These are phyloP conservation scores for Laburnicola sp. DNA, from an alignment of 2,329 filamentous ascomycete species.

Conservation along the genomic window DNA sequence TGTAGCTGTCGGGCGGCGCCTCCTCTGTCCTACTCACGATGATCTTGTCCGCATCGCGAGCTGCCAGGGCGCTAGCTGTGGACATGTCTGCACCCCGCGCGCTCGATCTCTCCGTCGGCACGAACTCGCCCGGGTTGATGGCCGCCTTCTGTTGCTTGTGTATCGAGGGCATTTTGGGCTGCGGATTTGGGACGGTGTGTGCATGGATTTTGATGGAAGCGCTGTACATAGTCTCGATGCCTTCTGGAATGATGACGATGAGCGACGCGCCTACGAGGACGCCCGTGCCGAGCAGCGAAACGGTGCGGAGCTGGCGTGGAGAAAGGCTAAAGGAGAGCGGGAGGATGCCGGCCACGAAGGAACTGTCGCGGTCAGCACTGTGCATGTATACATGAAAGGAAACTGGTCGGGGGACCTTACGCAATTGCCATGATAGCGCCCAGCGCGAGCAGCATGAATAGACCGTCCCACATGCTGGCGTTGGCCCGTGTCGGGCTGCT, in stretches of 20 bases:
- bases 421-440: slow-evolving; percentile 68
- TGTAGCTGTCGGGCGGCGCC: slow-evolving; percentile 24
- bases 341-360: slow-evolving; percentile 88
- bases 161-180: slow-evolving; percentile 30
- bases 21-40: slow-evolving; percentile 27
- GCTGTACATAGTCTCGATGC: slow-evolving; percentile 83
- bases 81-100: slow-evolving; percentile 10
- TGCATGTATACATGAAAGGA: neutral
- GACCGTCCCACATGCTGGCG: slow-evolving; percentile 60
- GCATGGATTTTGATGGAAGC: slow-evolving; percentile 42
- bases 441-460: slow-evolving; percentile 66
- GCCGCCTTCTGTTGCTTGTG: slow-evolving; percentile 33
- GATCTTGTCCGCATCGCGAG: slow-evolving; percentile 21
- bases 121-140: slow-evolving; percentile 28
- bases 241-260: slow-evolving; percentile 97
- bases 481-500: slow-evolving; percentile 2
- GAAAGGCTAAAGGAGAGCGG: slow-evolving; percentile 88
- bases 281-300: slow-evolving; percentile 90
- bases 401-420: slow-evolving; percentile 48
- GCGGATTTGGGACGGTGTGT: slow-evolving; percentile 27
- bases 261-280: slow-evolving; percentile 92
- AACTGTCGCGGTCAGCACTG: slow-evolving; percentile 58
- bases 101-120: slow-evolving; percentile 18
- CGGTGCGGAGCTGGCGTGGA: slow-evolving; percentile 80
- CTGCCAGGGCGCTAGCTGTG: slow-evolving; percentile 23